Evolutionary conservation across 192 early-diverging fungal species (phyloP), one percentile per base, ranked within the genome.

Genomic region (Rhizoclosmatium sp.): DNA sequence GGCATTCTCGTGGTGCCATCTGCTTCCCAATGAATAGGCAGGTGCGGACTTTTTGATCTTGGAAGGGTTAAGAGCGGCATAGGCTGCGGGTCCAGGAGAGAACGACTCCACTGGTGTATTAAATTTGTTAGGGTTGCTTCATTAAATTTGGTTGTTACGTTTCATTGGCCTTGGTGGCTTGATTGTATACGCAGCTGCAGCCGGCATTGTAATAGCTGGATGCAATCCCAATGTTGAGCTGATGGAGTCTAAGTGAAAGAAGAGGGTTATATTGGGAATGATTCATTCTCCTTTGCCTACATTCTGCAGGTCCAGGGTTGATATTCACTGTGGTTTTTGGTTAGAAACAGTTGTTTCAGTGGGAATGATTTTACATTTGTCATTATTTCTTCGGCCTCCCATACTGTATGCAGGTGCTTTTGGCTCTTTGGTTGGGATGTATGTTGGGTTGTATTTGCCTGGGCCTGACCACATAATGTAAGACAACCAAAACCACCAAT

Each of bases 351-450:
- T 54, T 54, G 5, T 54, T 54, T 54, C 9, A 54, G 51, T 54
- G 51, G 5, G 5, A 54, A 54, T 7, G 51, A 66, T 48, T 66
- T 56, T 59, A 81, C 80, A 31, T 80, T 85, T 88, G n/a, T 88
- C 83, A n/a, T 78, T 78, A 72, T 76, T 72, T 65, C 86, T 74
- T 44, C 88, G 75, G 12, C 84, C 82, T n/a, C 84, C 84, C 58
- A 89, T 89, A 77, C 86, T 87, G 82, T 89, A 89, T n/a, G 88
- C 88, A 23, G 88, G 88, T 45, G 88, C 88, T 49, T 79, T 79
- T 23, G 88, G 83, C 62, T 89, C 88, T 64, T 87, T 84, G 2
- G 85, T 67, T 3, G 88, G 83, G 31, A 86, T 80, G 78, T 82
- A 83, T 31, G 82, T 76, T 2, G 88, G 88, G 72, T 89, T 87